Base-by-base conservation (phyloP, 2,329 filamentous ascomycete genomes). In the Arthrobotrys sinensis region DNA sequence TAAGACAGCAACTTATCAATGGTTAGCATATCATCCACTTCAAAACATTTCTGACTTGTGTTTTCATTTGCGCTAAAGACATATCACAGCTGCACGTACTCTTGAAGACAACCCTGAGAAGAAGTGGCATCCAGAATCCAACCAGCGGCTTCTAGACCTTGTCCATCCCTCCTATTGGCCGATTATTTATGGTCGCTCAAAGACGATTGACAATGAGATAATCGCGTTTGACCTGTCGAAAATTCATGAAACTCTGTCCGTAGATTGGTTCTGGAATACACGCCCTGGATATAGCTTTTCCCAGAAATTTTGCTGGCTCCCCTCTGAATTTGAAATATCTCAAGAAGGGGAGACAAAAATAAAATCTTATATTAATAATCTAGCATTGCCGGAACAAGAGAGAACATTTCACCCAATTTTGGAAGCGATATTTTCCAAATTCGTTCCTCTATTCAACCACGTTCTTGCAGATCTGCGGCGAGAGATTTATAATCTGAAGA, bases 111-210 rank as follows among this genome's bases (percentile, higher is more conserved):
- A 87, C 0, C 86, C 87, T 0, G 86, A 87, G 6, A 87, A 87
- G 79, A 90, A 91, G 82, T 92, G 87, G 86, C 89, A 91, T 82
- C 90, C 90, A 0, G 85, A 86, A 1, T 89, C 88, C 0, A 84
- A 89, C 32, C 83, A 84, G 0, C 87, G 86, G 76, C 89, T 92
- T 1, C 86, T 90, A 0, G 87, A 92, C 81, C 83, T 92, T 0
- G 86, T 92, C 4, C 87, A 92, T 79, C 89, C 90, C 0, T 91
- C 89, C 0, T 84, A 91, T 6, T 92, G 87, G 79, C 89, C 90
- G 0, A 82, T 92, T 0, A 81, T 88, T 0, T 90, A 88, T 80
- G 88, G 88, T 0, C 24, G 21, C 32, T 12, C 48, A 11, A 24
- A 32, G 10, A 24, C 16, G 4, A 11, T 28, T 12, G 48, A 52